Evolutionary conservation across 768 basidiomycete species (phyloP), one percentile per base, ranked within the genome.

Genomic region (Tricholoma terreum): DNA sequence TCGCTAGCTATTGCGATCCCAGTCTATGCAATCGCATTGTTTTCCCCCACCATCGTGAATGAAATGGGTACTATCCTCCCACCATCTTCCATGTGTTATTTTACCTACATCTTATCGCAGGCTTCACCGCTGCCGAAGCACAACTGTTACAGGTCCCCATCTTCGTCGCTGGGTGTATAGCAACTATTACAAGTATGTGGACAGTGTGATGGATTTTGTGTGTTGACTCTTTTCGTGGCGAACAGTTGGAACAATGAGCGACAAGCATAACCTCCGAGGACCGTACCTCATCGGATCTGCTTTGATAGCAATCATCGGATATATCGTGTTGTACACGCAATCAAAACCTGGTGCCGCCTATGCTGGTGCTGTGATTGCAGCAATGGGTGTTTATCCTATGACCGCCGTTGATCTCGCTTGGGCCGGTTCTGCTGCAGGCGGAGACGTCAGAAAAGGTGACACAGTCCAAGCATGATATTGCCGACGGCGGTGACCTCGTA

Each of bases 391-490:
- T 6, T 84, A 71, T 61, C 81, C 85, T 0, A 77, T 76, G 6
- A 73, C 84, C 52, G 71, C 75, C 1, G 63, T 83, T n/a, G 64
- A 66, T 24, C 66, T 86, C 1, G 81, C 83, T 34, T 86, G 85
- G 85, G 78, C 73, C 1, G 75, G 77, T 1, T 79, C 79, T 7
- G 82, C 83, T 53, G 77, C 80, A 0, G 84, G 84, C 19, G 82
- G 84, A 21, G 82, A 83, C 61, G 58, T 80, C 50, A 80, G 81
- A 61, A 75, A 77, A 55, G 84, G 76, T 21, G 74, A 11, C 52
- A 15, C 24, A 14, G 21, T 12, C 34, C 31, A 1, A 22, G 5
- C 17, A 4, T 27, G 7, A 30, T 12, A 17, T 15, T 45, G 14
- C 17, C 30, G n/a, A 17, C 6, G 5, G 1, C 8, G 24, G 22